Base-by-base conservation (phyloP, 1,284 basidiomycete species). In the Anthracocystis panici-leucophaei region DNA sequence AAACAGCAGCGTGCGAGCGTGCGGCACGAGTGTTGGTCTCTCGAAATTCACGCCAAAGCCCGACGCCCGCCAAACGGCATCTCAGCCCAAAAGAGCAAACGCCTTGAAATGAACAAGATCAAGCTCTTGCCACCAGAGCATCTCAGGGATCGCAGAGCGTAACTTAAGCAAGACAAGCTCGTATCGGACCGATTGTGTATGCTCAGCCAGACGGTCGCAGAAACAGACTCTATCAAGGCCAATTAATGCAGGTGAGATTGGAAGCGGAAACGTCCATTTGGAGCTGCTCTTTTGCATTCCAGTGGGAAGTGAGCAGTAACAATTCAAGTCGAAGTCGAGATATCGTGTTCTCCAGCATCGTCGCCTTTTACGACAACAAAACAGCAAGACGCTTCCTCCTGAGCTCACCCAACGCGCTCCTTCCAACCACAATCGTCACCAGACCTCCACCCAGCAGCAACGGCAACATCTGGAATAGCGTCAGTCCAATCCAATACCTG, bases 381-480 rank as follows among this genome's bases (percentile, higher is more conserved):
- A 74, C 60, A 6, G 65, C 63, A 2, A 77, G 38, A 5, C 77
- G 45, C 51, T 64, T 72, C 65, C 53, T 70, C 21, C 74, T 60
- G 41, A 81, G 54, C 45, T 81, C 78, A 2, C 56, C 63, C 27
- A 82, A 49, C 12, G 80, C 78, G 14, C 52, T 64, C 33, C 73
- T 68, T 5, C 80, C 80, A 0, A 76, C 65, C 27, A 82, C 55
- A 25, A 80, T 54, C 25, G 78, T 78, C 42, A 77, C 55, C 45
- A 74, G 41, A 3, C 76, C 76, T 11, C 51, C 67, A 33, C 57
- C 74, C 14, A 77, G 21, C 51, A 82, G 59, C 46, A 67, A 52
- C 27, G 80, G 80, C 21, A 82, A 44, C 76, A 82, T 75, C 56
- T 69, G 56, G 69, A 82, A 80, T 25, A 82, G 58, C 20, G 80